Conservation (phyloP, 352 stramenopile genomes). For the Peronosclerospora sorghi region DNA sequence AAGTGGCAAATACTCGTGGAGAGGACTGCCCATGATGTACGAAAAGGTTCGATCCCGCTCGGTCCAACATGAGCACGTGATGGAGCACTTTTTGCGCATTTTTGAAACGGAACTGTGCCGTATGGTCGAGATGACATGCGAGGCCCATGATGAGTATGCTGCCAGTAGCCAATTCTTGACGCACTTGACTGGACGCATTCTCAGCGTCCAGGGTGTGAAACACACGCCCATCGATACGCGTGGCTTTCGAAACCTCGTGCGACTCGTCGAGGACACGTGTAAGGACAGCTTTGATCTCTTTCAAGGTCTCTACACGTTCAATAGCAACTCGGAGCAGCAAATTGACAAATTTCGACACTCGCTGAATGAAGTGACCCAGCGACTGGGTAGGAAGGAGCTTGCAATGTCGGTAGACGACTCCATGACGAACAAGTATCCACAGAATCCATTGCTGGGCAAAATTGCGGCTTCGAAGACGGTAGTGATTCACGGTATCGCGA, state of each 20-base stretch:
- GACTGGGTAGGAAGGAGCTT: constrained; percentile 19
- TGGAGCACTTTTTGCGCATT: constrained; percentile 89
- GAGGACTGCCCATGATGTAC: constrained; percentile 92
- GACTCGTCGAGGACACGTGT: constrained; percentile 93
- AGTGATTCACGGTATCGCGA: constrained; percentile 92
- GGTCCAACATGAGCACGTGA: constrained; percentile 43
- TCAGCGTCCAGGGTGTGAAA: constrained; percentile 81
- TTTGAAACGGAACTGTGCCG: constrained; percentile 94
- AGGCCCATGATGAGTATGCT: constrained; percentile 93
- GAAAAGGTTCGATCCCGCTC: constrained; percentile 85
- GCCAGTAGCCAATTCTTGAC: constrained; percentile 98
- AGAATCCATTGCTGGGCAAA: constrained; percentile 75
- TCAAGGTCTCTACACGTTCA: constrained; percentile 96
- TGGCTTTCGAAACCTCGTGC: constrained; percentile 94
- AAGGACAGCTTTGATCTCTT: constrained; percentile 98
- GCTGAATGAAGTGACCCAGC: constrained; percentile 35
- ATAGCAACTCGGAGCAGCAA: constrained; percentile 83
- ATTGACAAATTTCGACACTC: constrained; percentile 69
- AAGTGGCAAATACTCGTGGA: constrained; percentile 91
- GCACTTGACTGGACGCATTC: constrained; percentile 93
- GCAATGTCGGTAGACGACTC: background rate
- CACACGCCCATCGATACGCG: constrained; percentile 93
- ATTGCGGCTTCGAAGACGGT: constrained; percentile 87
- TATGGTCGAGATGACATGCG: constrained; percentile 95
- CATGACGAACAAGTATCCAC: constrained; percentile 48